These are phyloP conservation scores for Cynara cardunculus DNA, from an alignment of 129 eudicot genomes.

Conservation along the genomic window DNA sequence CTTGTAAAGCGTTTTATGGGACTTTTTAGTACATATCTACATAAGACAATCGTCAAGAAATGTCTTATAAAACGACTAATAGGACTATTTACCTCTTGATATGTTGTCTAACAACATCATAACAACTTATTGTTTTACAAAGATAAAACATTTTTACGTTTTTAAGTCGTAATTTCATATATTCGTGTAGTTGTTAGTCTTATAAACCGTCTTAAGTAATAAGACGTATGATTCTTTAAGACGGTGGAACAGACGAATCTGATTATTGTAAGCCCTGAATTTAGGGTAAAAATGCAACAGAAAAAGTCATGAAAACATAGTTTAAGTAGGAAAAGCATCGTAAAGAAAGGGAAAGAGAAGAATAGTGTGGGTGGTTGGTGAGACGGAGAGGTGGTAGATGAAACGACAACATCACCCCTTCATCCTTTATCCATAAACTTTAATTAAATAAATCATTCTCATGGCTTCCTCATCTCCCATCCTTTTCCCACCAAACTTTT, in stretches of 20 bases:
- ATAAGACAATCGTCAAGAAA: too few species aligned
- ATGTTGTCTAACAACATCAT: too few species aligned
- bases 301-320: not conserved
- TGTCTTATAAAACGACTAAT: too few species aligned
- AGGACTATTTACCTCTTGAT: too few species aligned
- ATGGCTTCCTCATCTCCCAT: constrained; percentile 2
- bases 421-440: not conserved
- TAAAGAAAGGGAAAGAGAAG: constrained; percentile 9
- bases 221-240: too few species aligned
- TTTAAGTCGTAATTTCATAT: too few species aligned
- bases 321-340: not conserved
- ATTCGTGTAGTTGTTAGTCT: not conserved
- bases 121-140: too few species aligned
- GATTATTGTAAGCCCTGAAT: not conserved
- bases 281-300: not conserved
- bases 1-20: too few species aligned
- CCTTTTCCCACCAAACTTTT: constrained; percentile 23
- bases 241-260: too few species aligned
- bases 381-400: constrained; percentile 10
- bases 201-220: too few species aligned
- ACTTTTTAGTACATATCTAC: too few species aligned
- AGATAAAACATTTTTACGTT: not conserved
- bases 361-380: constrained; percentile 33
- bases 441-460: not conserved
- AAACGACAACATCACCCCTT: constrained; percentile 27